Percentiles rank a stretch among this genome's conserved stretches.
Evolutionary conservation across 352 stramenopile species (phyloP).

Genomic region (Lagenidium giganteum): DNA sequence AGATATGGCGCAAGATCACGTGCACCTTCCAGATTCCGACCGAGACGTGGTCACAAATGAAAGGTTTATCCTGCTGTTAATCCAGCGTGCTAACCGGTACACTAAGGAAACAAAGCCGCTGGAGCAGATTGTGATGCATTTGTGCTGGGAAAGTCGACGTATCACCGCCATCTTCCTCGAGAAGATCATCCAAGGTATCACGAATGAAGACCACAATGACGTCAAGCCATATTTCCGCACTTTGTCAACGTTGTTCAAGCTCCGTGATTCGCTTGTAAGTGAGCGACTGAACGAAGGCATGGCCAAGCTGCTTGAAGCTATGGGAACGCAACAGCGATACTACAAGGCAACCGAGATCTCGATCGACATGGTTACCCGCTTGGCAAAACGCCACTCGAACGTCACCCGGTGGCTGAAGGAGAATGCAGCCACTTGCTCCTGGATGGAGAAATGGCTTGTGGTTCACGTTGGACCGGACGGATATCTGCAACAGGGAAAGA

Average conservation of each 20-base stretch:
- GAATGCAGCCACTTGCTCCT: conserved; percentile 45
- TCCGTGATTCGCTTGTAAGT: conserved; percentile 44
- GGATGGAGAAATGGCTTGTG: conserved; percentile 71
- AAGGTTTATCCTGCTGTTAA: conserved; percentile 52
- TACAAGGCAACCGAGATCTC: conserved; percentile 77
- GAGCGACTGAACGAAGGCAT: conserved; percentile 52
- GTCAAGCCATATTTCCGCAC: conserved; percentile 77
- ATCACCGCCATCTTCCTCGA: conserved; percentile 40
- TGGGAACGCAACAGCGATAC: conserved; percentile 71
- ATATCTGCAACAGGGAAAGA: conserved; percentile 57
- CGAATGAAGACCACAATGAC: conserved; percentile 68
- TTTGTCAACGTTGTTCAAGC: conserved; percentile 54
- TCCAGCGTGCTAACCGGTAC: conserved; percentile 53
- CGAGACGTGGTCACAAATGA: conserved; percentile 52
- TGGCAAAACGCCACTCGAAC: conserved; percentile 59
- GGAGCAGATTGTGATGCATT: conserved; percentile 52
- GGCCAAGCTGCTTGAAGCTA: conserved; percentile 51
- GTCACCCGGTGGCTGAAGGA: conserved; percentile 51
- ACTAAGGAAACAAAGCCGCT: conserved; percentile 67
- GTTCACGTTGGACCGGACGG: conserved; percentile 45
- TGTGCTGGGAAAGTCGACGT: conserved; percentile 59
- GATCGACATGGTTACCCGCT: conserved; percentile 66
- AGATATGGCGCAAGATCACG: conserved; percentile 51
- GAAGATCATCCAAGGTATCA: conserved; percentile 50
- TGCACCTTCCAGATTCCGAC: conserved; percentile 42